These are phyloP conservation scores for Periconia macrospinosa DNA, from an alignment of 2,329 filamentous ascomycete genomes.

Conservation along the genomic window DNA sequence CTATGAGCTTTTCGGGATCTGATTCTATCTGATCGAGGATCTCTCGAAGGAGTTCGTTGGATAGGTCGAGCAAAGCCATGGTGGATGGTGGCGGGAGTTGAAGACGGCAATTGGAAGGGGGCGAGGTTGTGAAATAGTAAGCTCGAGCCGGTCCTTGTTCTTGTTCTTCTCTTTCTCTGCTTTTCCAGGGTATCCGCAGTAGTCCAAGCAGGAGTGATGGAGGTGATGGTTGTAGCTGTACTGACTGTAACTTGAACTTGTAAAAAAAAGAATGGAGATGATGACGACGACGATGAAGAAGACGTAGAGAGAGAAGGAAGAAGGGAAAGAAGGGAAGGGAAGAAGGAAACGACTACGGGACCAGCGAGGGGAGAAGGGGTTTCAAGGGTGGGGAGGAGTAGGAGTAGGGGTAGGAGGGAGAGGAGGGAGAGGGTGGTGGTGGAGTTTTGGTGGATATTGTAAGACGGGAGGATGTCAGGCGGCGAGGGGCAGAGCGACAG, in stretches of 20 bases:
- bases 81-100: slow-evolving; percentile 19
- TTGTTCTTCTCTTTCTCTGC: too few relatives aligned
- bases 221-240: neutral
- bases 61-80: slow-evolving; percentile 45
- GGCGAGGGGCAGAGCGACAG: slow-evolving; percentile 35
- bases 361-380: neutral
- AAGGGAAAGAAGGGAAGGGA: neutral
- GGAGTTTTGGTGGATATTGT: too few relatives aligned
- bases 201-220: neutral
- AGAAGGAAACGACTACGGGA: neutral
- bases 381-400: slow-evolving; percentile 1
- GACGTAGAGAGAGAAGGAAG: neutral
- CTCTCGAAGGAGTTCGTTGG: slow-evolving; percentile 54
- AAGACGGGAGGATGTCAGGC: neutral
- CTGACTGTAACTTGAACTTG: neutral
- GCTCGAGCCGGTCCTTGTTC: neutral
- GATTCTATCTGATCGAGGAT: slow-evolving; percentile 56
- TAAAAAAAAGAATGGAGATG: neutral
- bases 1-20: slow-evolving; percentile 55
- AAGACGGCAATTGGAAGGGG: neutral
- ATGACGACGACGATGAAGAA: neutral
- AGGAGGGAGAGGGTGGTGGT: slow-evolving; percentile 12
- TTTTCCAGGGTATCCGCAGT: neutral
- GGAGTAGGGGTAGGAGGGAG: neutral
- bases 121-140: neutral